These are phyloP conservation scores for Phytopythium kandeliae DNA, from an alignment of 352 stramenopile genomes.

Conservation along the genomic window DNA sequence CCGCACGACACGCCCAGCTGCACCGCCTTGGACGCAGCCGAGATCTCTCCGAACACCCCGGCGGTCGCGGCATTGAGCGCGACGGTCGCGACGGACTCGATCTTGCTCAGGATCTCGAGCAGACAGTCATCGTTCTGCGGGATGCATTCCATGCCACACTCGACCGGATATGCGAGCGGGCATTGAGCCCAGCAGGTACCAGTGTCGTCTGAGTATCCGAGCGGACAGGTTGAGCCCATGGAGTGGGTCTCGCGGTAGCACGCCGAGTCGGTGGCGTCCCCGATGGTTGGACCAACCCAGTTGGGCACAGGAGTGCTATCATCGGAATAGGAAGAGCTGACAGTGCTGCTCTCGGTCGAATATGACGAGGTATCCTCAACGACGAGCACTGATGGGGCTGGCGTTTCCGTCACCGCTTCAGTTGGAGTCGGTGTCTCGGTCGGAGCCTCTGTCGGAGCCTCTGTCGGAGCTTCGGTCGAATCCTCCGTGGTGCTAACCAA, in stretches of 20 bases:
- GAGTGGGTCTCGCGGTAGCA: slow-evolving; percentile 50
- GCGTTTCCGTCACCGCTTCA: not conserved
- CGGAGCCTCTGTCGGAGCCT: not conserved
- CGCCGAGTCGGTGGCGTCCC: slow-evolving; percentile 17
- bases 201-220: slow-evolving; percentile 38
- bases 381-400: not conserved
- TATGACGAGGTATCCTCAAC: not conserved
- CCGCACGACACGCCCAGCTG: slow-evolving; percentile 39
- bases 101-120: slow-evolving; percentile 44
- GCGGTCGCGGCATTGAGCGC: slow-evolving; percentile 41
- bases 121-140: slow-evolving; percentile 62
- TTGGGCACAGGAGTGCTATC: slow-evolving; percentile 11
- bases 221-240: slow-evolving; percentile 25
- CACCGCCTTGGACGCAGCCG: slow-evolving; percentile 31
- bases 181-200: slow-evolving; percentile 63
- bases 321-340: not conserved
- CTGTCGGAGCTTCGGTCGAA: not conserved
- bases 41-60: slow-evolving; percentile 49
- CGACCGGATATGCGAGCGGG: slow-evolving; percentile 62
- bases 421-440: not conserved
- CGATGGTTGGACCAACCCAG: slow-evolving; percentile 17
- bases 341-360: not conserved
- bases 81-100: slow-evolving; percentile 37
- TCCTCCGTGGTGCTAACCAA: not conserved
- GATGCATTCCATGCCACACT: slow-evolving; percentile 66